These are phyloP conservation scores for Rhizopogon vinicolor DNA, from an alignment of 768 basidiomycete genomes.

Conservation along the genomic window DNA sequence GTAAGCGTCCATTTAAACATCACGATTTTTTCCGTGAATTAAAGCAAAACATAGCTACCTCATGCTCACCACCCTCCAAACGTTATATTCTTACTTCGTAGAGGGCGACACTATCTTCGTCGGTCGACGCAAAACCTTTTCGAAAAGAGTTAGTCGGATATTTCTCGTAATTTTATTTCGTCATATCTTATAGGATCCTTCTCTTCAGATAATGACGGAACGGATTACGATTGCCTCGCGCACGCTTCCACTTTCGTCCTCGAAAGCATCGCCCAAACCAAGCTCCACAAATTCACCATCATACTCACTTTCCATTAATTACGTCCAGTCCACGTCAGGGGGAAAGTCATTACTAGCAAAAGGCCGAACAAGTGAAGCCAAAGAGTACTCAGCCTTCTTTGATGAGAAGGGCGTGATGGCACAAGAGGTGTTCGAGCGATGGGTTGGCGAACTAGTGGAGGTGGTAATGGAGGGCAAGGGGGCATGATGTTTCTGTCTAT, in stretches of 20 bases:
- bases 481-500: slow-evolving; percentile 21
- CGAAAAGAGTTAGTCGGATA: slow-evolving; percentile 63
- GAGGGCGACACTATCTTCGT: slow-evolving; percentile 84
- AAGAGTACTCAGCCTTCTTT: slow-evolving; percentile 71
- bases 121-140: slow-evolving; percentile 86
- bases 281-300: slow-evolving; percentile 48
- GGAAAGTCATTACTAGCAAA: slow-evolving; percentile 83
- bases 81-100: slow-evolving; percentile 81
- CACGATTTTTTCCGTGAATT: neutral
- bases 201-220: slow-evolving; percentile 80
- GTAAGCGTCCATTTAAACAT: slow-evolving; percentile 41
- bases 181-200: neutral
- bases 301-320: slow-evolving; percentile 64
- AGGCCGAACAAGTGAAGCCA: slow-evolving; percentile 52
- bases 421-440: slow-evolving; percentile 67
- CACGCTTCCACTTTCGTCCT: slow-evolving; percentile 47
- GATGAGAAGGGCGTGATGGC: slow-evolving; percentile 78
- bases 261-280: slow-evolving; percentile 7
- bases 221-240: slow-evolving; percentile 74
- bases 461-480: slow-evolving; percentile 66
- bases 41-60: slow-evolving; percentile 52
- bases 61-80: slow-evolving; percentile 64
- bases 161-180: neutral
- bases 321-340: slow-evolving; percentile 74
- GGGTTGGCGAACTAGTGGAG: slow-evolving; percentile 75